These are phyloP conservation scores for Hypomyces rosellus DNA, from an alignment of 2,329 filamentous ascomycete species.

Conservation along the genomic window DNA sequence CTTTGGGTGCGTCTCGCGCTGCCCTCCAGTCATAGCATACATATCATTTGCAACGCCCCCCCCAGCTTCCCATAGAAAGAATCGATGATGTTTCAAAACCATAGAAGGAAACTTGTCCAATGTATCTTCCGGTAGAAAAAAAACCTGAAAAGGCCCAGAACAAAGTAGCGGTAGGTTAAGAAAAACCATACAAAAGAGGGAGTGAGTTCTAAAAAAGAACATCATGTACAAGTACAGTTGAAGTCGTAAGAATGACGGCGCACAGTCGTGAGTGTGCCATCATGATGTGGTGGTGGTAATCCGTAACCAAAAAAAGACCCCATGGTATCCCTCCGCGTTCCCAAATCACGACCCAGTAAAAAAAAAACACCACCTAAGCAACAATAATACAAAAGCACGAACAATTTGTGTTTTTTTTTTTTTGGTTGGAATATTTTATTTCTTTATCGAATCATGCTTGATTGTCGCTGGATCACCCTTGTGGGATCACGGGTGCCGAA, in stretches of 20 bases:
- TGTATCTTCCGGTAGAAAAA: not conserved
- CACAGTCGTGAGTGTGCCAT: too few species aligned
- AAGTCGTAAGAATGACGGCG: not conserved
- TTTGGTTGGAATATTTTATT: conserved; percentile 6
- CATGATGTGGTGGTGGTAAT: not conserved
- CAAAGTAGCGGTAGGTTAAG: not conserved
- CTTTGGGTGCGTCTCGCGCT: not conserved
- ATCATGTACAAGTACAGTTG: conserved; percentile 10
- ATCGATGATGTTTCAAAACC: conserved; percentile 3
- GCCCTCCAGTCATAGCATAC: conserved; percentile 8
- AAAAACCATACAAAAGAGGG: not conserved
- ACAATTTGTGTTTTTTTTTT: conserved; percentile 8
- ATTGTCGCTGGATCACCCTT: conserved; percentile 35
- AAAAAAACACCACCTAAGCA: conserved; percentile 16
- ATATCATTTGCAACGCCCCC: conserved; percentile 4
- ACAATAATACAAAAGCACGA: too few species aligned
- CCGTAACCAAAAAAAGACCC: conserved; percentile 7
- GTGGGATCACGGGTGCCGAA: conserved; percentile 37
- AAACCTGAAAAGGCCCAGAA: not conserved
- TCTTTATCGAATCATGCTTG: conserved; percentile 32
- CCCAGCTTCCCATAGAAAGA: conserved; percentile 6
- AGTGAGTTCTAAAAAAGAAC: conserved; percentile 2
- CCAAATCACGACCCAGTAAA: conserved; percentile 19
- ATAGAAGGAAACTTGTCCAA: not conserved
- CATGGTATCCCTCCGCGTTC: conserved; percentile 1